Base-by-base conservation (phyloP, 805 yeast species). In the Maudiozyma serrabonitensis region DNA sequence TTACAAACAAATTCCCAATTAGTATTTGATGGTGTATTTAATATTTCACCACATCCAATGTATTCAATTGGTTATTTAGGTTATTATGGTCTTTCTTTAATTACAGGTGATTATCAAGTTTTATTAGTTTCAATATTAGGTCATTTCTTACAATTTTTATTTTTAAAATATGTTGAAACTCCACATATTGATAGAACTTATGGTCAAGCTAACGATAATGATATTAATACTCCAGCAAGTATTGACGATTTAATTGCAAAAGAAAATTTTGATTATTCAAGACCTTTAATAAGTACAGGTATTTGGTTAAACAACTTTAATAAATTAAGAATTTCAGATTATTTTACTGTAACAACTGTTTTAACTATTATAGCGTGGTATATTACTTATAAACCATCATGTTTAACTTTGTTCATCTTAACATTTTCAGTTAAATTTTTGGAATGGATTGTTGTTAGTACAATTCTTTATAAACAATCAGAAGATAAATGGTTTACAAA, bases 31-130 rank as follows among this genome's bases (percentile, higher is more conserved):
- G 95, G 95, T 41, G 93, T 87, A 9, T 87, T 86, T 64, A 91
- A 87, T 65, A 76, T 87, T 75, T 87, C 89, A 15, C 95, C 95
- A 18, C 95, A 87, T 62, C 95, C 95, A 47, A 87, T 87, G 95
- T 87, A 87, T 64, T 84, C 95, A 0, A 83, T 87, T 50, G 95
- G 95, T 7, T 87, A 87, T 61, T 78, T 87, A 48, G 95, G 95
- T 1, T 87, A 84, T 68, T 87, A 87, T 60, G 95, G 95, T 0
- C 78, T 85, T 59, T 88, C 91, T 0, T 70, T 87, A 54, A 81
- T 87, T 57, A 74, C 90, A 5, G 82, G 85, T 54, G 81, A 87
- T 23, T 84, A 85, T 58, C 75, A 82, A 8, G 81, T 87, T 6
- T 72, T 87, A 53, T 66, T 76, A 15, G 82, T 84, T 31, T 85